Percentiles rank a stretch among this genome's conserved stretches.
Evolutionary conservation across 2,329 filamentous ascomycete genomes (phyloP).

Genomic region (Colletotrichum echinochloae): DNA sequence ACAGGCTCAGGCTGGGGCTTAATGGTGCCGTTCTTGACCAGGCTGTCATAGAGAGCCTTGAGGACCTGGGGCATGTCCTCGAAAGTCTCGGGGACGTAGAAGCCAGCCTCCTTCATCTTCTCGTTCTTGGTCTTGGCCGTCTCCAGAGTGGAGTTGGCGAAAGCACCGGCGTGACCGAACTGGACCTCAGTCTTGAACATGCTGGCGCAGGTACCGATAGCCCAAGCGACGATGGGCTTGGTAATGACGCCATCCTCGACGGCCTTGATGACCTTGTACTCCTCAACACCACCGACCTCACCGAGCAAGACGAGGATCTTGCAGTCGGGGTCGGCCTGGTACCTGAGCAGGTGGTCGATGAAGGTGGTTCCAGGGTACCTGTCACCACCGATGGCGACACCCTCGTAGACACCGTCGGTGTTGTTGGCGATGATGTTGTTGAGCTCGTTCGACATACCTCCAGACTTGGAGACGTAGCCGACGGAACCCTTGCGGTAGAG

Average conservation of each 20-base stretch:
- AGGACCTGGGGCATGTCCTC: slow-evolving; percentile 90
- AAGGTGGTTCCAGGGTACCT: slow-evolving; percentile 99
- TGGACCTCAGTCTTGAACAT: slow-evolving; percentile 99
- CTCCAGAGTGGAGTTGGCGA: slow-evolving; percentile 99
- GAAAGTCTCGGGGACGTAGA: slow-evolving; percentile 95
- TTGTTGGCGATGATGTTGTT: slow-evolving; percentile 99
- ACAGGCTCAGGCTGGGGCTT: slow-evolving; percentile 88
- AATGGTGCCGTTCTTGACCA: slow-evolving; percentile 87
- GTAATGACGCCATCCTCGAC: slow-evolving; percentile 94
- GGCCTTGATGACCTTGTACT: slow-evolving; percentile 99
- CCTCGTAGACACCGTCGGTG: slow-evolving; percentile 98
- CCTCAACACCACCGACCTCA: slow-evolving; percentile 99
- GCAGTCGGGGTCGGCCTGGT: slow-evolving; percentile 96
- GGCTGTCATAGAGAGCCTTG: slow-evolving; percentile 85
- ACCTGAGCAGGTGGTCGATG: slow-evolving; percentile 97
- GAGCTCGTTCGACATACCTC: slow-evolving; percentile 99
- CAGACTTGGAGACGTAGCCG: slow-evolving; percentile 99
- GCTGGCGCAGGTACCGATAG: slow-evolving; percentile 98
- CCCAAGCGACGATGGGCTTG: slow-evolving; percentile 99
- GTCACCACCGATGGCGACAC: slow-evolving; percentile 99
- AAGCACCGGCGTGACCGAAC: slow-evolving; percentile 98
- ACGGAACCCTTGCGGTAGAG: slow-evolving; percentile 99
- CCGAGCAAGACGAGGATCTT: slow-evolving; percentile 96
- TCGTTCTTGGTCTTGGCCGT: slow-evolving; percentile 97
- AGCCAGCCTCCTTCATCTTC: slow-evolving; percentile 93